phyloP scores from a whole-genome alignment of 345 rosid genomes.

The Populus euphratica region DNA sequence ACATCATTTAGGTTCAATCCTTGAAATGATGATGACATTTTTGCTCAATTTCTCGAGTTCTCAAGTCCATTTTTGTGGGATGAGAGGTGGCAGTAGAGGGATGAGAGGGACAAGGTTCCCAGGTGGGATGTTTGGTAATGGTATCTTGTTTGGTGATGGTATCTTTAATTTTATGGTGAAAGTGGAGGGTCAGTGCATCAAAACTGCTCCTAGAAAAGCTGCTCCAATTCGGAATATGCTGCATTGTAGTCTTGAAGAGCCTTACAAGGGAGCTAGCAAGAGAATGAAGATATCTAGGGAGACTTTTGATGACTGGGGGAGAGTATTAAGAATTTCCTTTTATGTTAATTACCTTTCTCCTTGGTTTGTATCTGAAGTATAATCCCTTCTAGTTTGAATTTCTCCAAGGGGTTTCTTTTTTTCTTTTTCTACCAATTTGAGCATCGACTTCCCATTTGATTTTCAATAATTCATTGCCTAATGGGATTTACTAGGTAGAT shows the following conservation, averaged over 20 bases:
- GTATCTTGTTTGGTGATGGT: conserved; percentile 11
- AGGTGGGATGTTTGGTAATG: conserved; percentile 7
- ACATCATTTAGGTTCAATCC: conserved; percentile 4
- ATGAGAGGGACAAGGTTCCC: conserved; percentile 6
- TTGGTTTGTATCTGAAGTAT: not conserved
- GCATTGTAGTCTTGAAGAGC: conserved; percentile 16
- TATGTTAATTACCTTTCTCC: not conserved
- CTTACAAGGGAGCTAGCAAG: conserved; percentile 10
- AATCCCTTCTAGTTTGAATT: not conserved
- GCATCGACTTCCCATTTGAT: not conserved
- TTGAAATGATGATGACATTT: conserved; percentile 8
- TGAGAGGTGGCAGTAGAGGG: not conserved
- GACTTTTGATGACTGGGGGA: not conserved
- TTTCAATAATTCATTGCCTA: not conserved
- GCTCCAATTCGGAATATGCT: conserved; percentile 10
- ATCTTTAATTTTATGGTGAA: not conserved
- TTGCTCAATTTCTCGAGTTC: conserved; percentile 3
- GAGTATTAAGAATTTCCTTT: not conserved
- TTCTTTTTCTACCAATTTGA: not conserved
- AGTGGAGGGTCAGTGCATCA: conserved; percentile 8
- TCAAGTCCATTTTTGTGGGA: conserved; percentile 4
- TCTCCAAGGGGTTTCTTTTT: not conserved
- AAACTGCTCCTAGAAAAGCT: conserved; percentile 9
- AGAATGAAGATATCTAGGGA: conserved; percentile 10
- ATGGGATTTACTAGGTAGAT: not conserved